A percentile compares a stretch with the other conserved stretches of the same genome.
These are phyloP conservation scores for Leishmania gerbilli DNA, from an alignment of 208 protist genomes.

Conservation along the genomic window DNA sequence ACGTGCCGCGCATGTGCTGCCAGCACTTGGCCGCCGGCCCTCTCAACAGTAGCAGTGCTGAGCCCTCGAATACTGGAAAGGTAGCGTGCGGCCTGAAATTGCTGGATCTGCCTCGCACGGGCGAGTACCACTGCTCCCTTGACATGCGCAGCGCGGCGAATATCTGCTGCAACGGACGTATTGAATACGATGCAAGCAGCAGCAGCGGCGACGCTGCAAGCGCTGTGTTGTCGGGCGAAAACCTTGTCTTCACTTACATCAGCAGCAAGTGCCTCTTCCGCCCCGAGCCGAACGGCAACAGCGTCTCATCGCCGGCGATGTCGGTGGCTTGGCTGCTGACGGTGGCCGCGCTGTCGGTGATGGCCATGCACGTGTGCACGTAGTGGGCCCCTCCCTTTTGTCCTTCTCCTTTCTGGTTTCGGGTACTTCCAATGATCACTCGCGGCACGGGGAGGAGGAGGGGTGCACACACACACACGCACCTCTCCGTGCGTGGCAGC, in stretches of 20 bases:
- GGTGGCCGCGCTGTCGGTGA: not conserved
- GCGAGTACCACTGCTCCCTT: conserved; percentile 23
- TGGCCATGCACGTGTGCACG: not conserved
- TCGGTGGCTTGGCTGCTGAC: not conserved
- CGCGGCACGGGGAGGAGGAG: not conserved
- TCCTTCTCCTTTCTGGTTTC: not conserved
- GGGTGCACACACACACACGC: too few relatives aligned
- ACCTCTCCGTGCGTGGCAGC: not conserved
- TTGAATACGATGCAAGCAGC: not conserved
- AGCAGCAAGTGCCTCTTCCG: conserved; percentile 21
- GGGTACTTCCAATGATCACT: not conserved
- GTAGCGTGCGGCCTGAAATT: conserved; percentile 10
- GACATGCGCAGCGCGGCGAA: not conserved
- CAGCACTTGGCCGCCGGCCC: conserved; percentile 8
- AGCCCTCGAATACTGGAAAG: not conserved
- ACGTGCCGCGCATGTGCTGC: conserved; percentile 18
- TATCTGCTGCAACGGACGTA: conserved; percentile 29
- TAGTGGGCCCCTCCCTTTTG: not conserved
- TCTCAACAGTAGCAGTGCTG: not conserved
- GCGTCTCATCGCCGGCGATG: not conserved
- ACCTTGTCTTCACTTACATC: conserved; percentile 9
- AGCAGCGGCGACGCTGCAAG: not conserved
- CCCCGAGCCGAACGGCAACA: not conserved
- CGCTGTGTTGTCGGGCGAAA: not conserved
- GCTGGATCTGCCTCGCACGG: conserved; percentile 17